phyloP scores from a whole-genome alignment of 139 green algal genomes.

The Haematococcus lacustris region DNA sequence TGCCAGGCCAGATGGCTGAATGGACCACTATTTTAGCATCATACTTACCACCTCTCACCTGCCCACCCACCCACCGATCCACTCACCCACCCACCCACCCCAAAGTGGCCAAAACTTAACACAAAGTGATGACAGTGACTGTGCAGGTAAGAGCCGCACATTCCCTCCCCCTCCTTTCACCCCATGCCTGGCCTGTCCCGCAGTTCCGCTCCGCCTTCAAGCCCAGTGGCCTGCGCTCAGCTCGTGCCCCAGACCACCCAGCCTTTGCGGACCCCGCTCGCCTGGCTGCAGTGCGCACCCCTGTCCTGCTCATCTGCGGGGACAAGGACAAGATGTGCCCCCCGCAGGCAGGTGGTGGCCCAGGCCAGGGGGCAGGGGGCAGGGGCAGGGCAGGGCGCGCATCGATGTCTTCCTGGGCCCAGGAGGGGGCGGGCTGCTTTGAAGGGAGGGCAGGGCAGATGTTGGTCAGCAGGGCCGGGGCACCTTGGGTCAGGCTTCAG shows the following conservation, averaged over 20 bases:
- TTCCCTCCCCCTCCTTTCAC: too few relatives aligned
- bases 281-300: slow-evolving; percentile 21
- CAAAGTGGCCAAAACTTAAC: too few relatives aligned
- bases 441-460: too few relatives aligned
- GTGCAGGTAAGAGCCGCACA: too few relatives aligned
- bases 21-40: too few relatives aligned
- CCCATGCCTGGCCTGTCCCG: not conserved
- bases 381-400: not conserved
- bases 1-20: too few relatives aligned
- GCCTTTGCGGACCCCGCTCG: slow-evolving; percentile 15
- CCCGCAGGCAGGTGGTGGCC: slow-evolving; percentile 11
- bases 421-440: too few relatives aligned
- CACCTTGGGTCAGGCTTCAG: not conserved
- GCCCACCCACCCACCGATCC: too few relatives aligned
- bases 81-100: too few relatives aligned
- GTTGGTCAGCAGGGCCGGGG: not conserved
- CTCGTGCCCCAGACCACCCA: not conserved
- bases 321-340: slow-evolving; percentile 53
- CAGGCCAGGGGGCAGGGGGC: too few relatives aligned
- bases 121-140: too few relatives aligned
- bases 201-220: slow-evolving; percentile 12
- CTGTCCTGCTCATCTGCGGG: slow-evolving; percentile 32
- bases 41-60: too few relatives aligned
- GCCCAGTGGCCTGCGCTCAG: not conserved
- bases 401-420: not conserved